Evolutionary conservation across 2,329 filamentous ascomycete genomes (phyloP), one percentile per base, ranked within the genome.

Genomic region (Microsporum audouinii): DNA sequence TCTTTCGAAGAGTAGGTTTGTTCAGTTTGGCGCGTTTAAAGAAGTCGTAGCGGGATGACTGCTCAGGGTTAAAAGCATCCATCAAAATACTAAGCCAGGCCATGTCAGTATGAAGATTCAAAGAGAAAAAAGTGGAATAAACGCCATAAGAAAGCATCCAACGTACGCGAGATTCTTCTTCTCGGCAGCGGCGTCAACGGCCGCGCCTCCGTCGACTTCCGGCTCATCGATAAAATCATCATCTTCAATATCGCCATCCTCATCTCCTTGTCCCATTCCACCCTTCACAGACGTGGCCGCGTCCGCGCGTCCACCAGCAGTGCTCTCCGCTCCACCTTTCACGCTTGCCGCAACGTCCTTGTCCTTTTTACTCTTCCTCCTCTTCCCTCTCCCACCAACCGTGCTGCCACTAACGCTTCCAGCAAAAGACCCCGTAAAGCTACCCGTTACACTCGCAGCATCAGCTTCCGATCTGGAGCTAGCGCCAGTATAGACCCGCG

Each of bases 201-300:
- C 79, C 66, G 78, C 78, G 36, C 77, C 69, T 29, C 76, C 77
- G 63, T 77, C 78, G 59, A 78, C 76, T 39, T 76, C 75, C 43
- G 77, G 75, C 33, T 79, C 79, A 8, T 81, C 79, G 8, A 79
- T 78, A 3, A 79, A 77, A 2, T 74, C 79, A 4, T 77, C 80
- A 17, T 77, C 79, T 6, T 73, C 78, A 8, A 75, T 77, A 39
- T 74, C 76, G 2, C 73, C 77, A 12, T 75, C 78, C 2, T 75
- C 78, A 2, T 72, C 75, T 5, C 73, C 74, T 31, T 62, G 65
- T n/a, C 51, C 17, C 23, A 27, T 63, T 45, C 60, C 65, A 29
- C 64, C 69, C 29, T 68, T 71, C 2, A 65, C 66, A 61, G 63
- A 65, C 29, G 34, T 29, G 12, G 34, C 36, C n/a, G 55, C 29